Evolutionary conservation across 768 basidiomycete species (phyloP), one percentile per base, ranked within the genome.

Genomic region (Cystobasidium tubakii): DNA sequence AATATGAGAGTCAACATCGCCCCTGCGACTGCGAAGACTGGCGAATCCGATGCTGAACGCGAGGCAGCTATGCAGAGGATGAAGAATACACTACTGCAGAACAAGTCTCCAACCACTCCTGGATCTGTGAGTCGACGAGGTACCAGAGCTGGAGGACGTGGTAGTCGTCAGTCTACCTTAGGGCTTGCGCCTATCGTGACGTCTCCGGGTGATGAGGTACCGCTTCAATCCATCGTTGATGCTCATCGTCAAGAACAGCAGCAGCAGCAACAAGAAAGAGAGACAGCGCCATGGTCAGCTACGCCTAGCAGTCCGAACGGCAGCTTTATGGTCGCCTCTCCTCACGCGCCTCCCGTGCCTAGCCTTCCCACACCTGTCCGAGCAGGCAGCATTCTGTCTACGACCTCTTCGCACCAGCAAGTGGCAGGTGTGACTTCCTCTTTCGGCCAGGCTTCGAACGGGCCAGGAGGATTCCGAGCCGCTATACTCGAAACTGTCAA

Each of bases 401-500:
- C 62, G 31, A 43, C 75, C 19, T 66, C 75, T 15, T 73, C 77
- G 17, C 74, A 31, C 9, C 66, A 75, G 33, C 67, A 34, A 23
- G 62, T 79, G 12, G 62, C 73, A 31, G 50, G 69, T 15, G 65
- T 69, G 9, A 71, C 76, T 0, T 55, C 44, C n/a, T 39, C 66
- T 23, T 46, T 65, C 31, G 55, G 73, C 15, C 31, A 55, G 25
- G 74, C 78, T 55, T 77, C 79, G 13, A 77, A 79, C 66, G 77
- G 46, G 7, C 34, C 66, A 27, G 76, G 80, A 0, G 82, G 82
- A 33, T 71, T 84, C 1, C 76, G 82, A 1, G 80, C 81, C 0
- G 78, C 77, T 66, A 78, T 84, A 33, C 77, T 76, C 66, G 83
- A 84, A 76, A 81, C 81, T 6, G 79, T 83, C 77, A 82, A 82